Evolutionary conservation across 179 eudicot genomes (phyloP), one percentile per base, ranked within the genome.

Genomic region (Silene coronaria): DNA sequence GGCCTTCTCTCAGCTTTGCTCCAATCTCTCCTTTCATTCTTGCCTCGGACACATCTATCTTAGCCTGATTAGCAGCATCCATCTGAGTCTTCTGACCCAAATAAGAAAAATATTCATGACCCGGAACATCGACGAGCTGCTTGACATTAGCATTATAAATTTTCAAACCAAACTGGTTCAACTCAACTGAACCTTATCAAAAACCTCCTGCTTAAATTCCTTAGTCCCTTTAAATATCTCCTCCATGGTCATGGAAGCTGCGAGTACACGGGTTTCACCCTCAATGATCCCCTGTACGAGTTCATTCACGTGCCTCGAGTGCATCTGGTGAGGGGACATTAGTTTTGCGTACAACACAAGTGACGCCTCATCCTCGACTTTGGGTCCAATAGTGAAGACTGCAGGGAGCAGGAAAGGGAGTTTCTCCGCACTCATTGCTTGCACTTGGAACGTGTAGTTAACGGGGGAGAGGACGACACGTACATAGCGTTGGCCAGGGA

Each of bases 141-240:
- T 83, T 83, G 53, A 83, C 80, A 75, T 83, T 83, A 14, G 84
- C 86, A 80, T 83, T 80, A 59, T 83, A 83, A 4, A 83, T 83
- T 13, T 75, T 0, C 3, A 83, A 6, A 1, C 86, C 86, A 72
- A 83, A 83, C 71, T 80, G 83, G 14, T 83, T 70, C 53, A 83
- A 74, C 76, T 83, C 51, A 80, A 9, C 61, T 83, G 86, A 6
- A 83, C 86, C 75, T 80, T 83, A 48, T 72, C 78, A 62, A 77
- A 75, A 4, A 83, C 81, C 24, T 80, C 77, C 42, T 77, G 66
- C 42, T 83, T 78, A 36, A 80, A 83, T 16, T 75, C 79, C 68
- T 83, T 75, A n/a, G n/a, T n/a, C n/a, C n/a, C n/a, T n/a, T n/a
- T n/a, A n/a, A 83, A 83, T 12, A 83, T 72, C 62, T 83, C 81